Base-by-base conservation (phyloP, 768 basidiomycete species). In the Pleurotus platypus region DNA sequence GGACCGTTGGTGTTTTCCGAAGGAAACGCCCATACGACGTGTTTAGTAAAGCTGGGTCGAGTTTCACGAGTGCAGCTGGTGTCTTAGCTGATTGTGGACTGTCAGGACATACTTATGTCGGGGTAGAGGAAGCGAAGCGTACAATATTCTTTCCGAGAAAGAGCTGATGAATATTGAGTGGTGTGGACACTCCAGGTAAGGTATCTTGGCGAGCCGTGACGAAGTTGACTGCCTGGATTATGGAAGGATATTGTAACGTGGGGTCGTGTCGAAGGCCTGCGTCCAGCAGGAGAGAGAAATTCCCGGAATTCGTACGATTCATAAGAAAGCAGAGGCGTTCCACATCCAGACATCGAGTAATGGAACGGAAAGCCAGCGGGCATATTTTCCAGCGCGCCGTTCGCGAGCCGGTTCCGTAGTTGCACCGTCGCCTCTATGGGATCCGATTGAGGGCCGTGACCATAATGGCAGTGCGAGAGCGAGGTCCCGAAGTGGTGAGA, bases 341-440 rank as follows among this genome's bases (percentile, higher is more conserved):
- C 68, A 27, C 65, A 60, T 12, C 56, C 60, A 49, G 67, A 65
- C 24, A 58, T 57, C 40, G 63, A 59, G 51, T 62, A 65, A 40
- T 62, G 70, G 57, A 77, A 74, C 1, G 77, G 75, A 57, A 76
- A 78, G 2, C 73, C 73, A 12, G 53, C 59, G 20, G 69, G 72
- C 61, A 72, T 66, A 55, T 68, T 66, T 26, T 68, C 49, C 15
- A 76, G 59, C 54, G 60, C 63, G 39, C 65, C 67, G 22, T 63
- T 62, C 43, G 68, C 69, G 12, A 78, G 67, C 24, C 69, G 63
- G 39, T 62, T 61, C n/a, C 66, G 66, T 22, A 76, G 62, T 47
- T 68, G 65, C 43, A 64, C 61, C 63, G 68, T 73, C 4, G 60
- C 46, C 27, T 61, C 47, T 8, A 60, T 39, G 43, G 61, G 58